Percentiles rank a stretch among this genome's conserved stretches.
phyloP scores from a whole-genome alignment of 1,284 basidiomycete species.

The Tylopilus sp. region DNA sequence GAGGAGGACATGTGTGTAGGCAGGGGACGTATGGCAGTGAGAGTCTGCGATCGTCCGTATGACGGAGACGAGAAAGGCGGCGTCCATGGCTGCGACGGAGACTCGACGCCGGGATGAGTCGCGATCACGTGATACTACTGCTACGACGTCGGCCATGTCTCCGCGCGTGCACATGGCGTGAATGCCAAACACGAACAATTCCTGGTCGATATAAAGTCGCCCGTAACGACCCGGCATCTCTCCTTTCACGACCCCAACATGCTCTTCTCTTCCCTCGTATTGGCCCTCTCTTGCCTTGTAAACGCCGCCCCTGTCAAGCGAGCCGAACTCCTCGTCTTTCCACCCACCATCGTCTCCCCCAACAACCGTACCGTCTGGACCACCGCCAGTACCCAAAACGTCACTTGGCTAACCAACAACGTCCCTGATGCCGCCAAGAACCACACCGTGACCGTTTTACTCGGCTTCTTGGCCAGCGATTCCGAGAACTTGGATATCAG shows the following conservation, averaged over 20 bases:
- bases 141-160: too few relatives aligned
- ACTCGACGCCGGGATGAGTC: background rate
- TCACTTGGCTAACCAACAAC: slow-evolving; percentile 40
- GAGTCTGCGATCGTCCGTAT: slow-evolving; percentile 46
- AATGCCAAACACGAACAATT: too few relatives aligned
- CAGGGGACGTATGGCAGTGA: slow-evolving; percentile 32
- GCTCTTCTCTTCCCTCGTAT: slow-evolving; percentile 18
- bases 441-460: slow-evolving; percentile 33
- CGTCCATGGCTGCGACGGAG: too few relatives aligned
- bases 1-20: slow-evolving; percentile 47
- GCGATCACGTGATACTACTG: too few relatives aligned
- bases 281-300: slow-evolving; percentile 17
- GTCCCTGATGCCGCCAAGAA: slow-evolving; percentile 32
- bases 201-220: too few relatives aligned
- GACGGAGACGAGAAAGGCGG: slow-evolving; percentile 39
- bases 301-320: slow-evolving; percentile 31
- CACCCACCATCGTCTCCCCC: slow-evolving; percentile 44
- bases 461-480: slow-evolving; percentile 32
- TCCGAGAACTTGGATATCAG: slow-evolving; percentile 41
- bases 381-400: slow-evolving; percentile 34
- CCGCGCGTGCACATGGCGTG: too few relatives aligned
- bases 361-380: slow-evolving; percentile 32
- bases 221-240: slow-evolving; percentile 11
- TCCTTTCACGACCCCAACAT: slow-evolving; percentile 21
- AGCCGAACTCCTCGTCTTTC: slow-evolving; percentile 40